A percentile compares a stretch with the other conserved stretches of the same genome.
Evolutionary conservation across 331 rosid genomes (phyloP).

Genomic region (Prunus yedoensis): DNA sequence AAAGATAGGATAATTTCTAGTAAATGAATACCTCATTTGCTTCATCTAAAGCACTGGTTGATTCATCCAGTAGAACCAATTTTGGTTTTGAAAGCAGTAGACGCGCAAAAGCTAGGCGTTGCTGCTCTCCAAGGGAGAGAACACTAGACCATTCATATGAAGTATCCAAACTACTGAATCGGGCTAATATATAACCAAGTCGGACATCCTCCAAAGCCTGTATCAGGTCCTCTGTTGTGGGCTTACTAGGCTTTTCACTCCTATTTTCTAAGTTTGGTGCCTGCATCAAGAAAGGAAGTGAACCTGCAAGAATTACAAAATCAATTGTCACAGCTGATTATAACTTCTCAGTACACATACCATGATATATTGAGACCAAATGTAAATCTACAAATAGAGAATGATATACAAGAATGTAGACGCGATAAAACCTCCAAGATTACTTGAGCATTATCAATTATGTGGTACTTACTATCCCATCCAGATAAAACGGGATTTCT

Average conservation of each 20-base stretch:
- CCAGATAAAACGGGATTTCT: neutral
- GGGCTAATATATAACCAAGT: slow-evolving; percentile 70
- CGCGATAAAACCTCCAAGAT: neutral
- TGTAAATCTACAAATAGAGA: neutral
- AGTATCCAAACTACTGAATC: slow-evolving; percentile 68
- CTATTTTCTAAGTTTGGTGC: slow-evolving; percentile 31
- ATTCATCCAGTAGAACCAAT: slow-evolving; percentile 81
- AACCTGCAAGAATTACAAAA: slow-evolving; percentile 41
- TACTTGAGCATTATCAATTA: neutral
- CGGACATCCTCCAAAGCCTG: slow-evolving; percentile 76
- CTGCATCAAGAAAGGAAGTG: slow-evolving; percentile 65
- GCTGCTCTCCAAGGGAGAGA: slow-evolving; percentile 96
- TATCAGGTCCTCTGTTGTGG: slow-evolving; percentile 65
- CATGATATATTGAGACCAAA: neutral
- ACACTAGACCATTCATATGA: slow-evolving; percentile 90
- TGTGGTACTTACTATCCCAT: neutral
- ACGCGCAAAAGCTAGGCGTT: slow-evolving; percentile 94
- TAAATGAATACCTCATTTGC: slow-evolving; percentile 73
- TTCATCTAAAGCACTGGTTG: slow-evolving; percentile 93
- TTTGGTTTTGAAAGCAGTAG: slow-evolving; percentile 74
- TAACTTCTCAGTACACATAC: neutral
- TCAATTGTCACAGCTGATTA: slow-evolving; percentile 20
- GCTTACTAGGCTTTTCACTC: slow-evolving; percentile 43
- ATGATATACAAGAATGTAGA: neutral
- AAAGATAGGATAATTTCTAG: slow-evolving; percentile 7